Conservation (phyloP, 1,139 yeast species). For the Hansenula sp. region DNA sequence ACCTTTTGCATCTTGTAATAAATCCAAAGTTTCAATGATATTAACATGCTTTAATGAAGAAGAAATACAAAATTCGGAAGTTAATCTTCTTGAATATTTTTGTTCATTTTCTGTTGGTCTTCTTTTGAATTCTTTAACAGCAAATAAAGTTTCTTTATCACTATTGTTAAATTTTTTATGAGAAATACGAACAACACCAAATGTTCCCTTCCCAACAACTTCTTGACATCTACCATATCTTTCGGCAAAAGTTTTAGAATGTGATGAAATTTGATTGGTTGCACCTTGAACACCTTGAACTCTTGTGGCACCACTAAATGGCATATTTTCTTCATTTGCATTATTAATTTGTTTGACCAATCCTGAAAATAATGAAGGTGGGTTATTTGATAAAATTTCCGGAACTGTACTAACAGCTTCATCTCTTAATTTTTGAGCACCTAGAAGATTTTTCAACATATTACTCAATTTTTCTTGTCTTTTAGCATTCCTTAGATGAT, state of each 20-base stretch:
- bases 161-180: constrained; percentile 40
- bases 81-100: constrained; percentile 65
- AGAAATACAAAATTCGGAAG: constrained; percentile 84
- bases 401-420: constrained; percentile 88
- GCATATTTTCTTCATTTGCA: constrained; percentile 30
- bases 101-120: constrained; percentile 52
- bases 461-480: constrained; percentile 85
- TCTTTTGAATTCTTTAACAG: constrained; percentile 77
- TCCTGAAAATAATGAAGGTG: constrained; percentile 82
- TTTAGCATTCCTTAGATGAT: constrained; percentile 68
- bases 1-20: constrained; percentile 86
- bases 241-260: constrained; percentile 41
- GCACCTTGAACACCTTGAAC: constrained; percentile 9
- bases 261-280: not conserved
- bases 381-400: constrained; percentile 48
- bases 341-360: constrained; percentile 65
- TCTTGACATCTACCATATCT: constrained; percentile 81
- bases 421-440: constrained; percentile 74
- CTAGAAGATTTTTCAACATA: constrained; percentile 83
- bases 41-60: constrained; percentile 75
- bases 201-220: constrained; percentile 80
- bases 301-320: constrained; percentile 32
- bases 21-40: constrained; percentile 82
- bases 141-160: constrained; percentile 50
- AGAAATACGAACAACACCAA: constrained; percentile 78